Evolutionary conservation across 2,329 filamentous ascomycete genomes (phyloP), one percentile per base, ranked within the genome.

Genomic region (Podosphaera xanthii): DNA sequence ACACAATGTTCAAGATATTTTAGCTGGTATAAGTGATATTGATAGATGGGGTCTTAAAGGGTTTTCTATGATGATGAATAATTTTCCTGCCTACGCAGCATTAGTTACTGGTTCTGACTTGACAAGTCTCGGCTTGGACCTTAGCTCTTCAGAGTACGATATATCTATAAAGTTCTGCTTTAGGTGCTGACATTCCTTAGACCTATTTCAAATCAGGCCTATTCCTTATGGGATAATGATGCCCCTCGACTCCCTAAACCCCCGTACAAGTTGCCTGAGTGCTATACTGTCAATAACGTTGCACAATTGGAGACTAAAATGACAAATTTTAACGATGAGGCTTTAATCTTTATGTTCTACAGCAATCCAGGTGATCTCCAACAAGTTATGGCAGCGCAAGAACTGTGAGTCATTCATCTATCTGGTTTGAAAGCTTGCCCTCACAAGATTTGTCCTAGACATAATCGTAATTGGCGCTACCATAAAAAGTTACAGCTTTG

Each of bases 271-370:
- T 70, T 84, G 36, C 81, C 81, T 0, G 81, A 84, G 53, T 84
- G 81, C 69, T 84, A 84, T 66, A 77, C 76, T 58, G 81, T 84
- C 40, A 80, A 76, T 62, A 84, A 84, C 62, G 79, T 83, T 34
- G 79, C 82, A 63, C 75, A 79, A 2, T 76, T 84, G 58, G 79
- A 83, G 62, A 79, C 75, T 64, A 84, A 84, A 69, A 81, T 84
- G 56, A 73, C 74, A 48, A 82, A 77, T 62, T 83, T 84, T 69
- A 83, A 83, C 63, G 81, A 84, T 62, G 81, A 84, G 69, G 83
- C 81, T 0, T 70, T 84, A 55, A 80, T 84, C 69, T 83, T 79
- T 76, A 84, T 84, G 63, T 84, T 84, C 66, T 84, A 84, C 69
- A 82, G 78, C 69, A 82, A 78, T 61, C 79, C 81, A 6, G 73